phyloP scores from a whole-genome alignment of 2,329 filamentous ascomycete genomes.

The Colletotrichum siamense region DNA sequence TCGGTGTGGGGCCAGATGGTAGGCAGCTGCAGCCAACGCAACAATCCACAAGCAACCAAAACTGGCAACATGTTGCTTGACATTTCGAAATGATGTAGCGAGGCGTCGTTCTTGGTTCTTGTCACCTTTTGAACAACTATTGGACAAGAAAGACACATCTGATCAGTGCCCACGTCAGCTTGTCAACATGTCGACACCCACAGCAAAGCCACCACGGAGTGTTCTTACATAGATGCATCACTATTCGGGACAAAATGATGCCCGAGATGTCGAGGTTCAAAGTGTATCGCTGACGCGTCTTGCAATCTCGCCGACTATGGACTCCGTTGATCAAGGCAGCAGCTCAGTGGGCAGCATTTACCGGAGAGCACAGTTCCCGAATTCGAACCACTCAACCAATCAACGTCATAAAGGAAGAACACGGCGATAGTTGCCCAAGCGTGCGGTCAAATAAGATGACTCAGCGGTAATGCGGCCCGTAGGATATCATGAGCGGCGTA shows the following conservation, averaged over 20 bases:
- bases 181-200: not conserved
- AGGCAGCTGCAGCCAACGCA: not conserved
- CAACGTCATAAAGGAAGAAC: not conserved
- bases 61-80: not conserved
- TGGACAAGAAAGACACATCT: not conserved
- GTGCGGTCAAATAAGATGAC: not conserved
- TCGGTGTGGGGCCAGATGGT: not conserved
- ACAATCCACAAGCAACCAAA: not conserved
- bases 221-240: not conserved
- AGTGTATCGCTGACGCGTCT: not conserved
- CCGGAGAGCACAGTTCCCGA: not conserved
- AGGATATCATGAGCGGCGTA: not conserved
- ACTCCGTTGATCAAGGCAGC: not conserved
- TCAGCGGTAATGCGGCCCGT: not conserved
- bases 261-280: not conserved
- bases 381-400: not conserved
- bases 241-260: not conserved
- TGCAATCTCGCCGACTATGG: not conserved
- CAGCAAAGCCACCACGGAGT: not conserved
- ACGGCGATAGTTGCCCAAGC: not conserved
- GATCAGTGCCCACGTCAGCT: not conserved
- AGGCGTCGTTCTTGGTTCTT: too few species aligned
- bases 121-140: not conserved
- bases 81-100: not conserved
- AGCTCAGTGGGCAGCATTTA: not conserved